These are phyloP conservation scores for Aphanomyces astaci DNA, from an alignment of 352 stramenopile species.

Conservation along the genomic window DNA sequence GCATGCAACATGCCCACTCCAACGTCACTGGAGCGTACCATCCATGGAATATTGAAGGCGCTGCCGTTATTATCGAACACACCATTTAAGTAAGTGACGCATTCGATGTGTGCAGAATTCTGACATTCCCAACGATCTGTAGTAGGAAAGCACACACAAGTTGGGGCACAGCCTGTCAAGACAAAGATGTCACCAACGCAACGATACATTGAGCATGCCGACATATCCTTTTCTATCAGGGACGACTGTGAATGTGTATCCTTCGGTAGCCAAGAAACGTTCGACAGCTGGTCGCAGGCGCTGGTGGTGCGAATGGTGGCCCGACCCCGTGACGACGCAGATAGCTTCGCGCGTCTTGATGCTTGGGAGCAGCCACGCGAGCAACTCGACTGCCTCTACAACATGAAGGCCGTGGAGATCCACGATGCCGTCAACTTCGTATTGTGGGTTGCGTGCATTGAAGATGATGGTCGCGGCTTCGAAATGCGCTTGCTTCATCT, in stretches of 20 bases:
- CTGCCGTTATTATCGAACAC: no score
- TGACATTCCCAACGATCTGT: neutral
- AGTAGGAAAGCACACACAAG: neutral
- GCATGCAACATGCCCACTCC: no score
- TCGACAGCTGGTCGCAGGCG: conserved; percentile 69
- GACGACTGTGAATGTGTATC: conserved; percentile 65
- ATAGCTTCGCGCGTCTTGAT: conserved; percentile 66
- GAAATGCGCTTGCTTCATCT: conserved; percentile 82
- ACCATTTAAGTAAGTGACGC: no score
- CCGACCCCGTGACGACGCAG: conserved; percentile 72
- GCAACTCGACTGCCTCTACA: conserved; percentile 66
- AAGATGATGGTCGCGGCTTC: conserved; percentile 68
- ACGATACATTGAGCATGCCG: conserved; percentile 76
- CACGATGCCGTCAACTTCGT: conserved; percentile 52
- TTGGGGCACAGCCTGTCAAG: no score
- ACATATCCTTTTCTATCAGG: conserved; percentile 66
- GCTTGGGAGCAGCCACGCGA: conserved; percentile 60
- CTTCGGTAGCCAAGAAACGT: conserved; percentile 63
- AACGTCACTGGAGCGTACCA: no score
- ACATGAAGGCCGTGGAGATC: conserved; percentile 79
- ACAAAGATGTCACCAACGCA: conserved; percentile 55
- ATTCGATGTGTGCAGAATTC: neutral
- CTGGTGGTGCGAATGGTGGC: conserved; percentile 70
- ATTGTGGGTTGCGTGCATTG: conserved; percentile 60
- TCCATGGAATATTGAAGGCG: no score